These are phyloP conservation scores for Russula virescens DNA, from an alignment of 768 basidiomycete species.

Conservation along the genomic window DNA sequence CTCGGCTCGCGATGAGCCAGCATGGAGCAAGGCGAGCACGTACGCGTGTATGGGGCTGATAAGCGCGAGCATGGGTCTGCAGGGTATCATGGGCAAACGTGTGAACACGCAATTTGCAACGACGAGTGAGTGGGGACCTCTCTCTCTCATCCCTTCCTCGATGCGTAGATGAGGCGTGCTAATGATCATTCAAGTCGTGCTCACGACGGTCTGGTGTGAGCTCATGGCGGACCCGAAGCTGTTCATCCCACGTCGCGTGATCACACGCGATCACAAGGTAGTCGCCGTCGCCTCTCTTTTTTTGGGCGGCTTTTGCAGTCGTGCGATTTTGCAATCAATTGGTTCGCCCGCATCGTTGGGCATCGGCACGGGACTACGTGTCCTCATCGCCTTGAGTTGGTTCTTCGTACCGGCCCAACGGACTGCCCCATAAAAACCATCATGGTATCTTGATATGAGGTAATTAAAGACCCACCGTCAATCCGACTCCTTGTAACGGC, in stretches of 20 bases:
- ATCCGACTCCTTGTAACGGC: neutral
- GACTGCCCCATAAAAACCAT: slow-evolving; percentile 2
- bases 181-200: slow-evolving; percentile 47
- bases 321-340: slow-evolving; percentile 52
- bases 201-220: slow-evolving; percentile 88
- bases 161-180: neutral
- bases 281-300: slow-evolving; percentile 66
- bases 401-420: slow-evolving; percentile 49
- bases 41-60: slow-evolving; percentile 74
- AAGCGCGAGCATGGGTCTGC: slow-evolving; percentile 74
- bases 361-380: slow-evolving; percentile 54
- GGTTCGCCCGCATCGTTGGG: slow-evolving; percentile 64
- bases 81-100: slow-evolving; percentile 81
- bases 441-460: neutral
- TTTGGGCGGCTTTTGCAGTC: slow-evolving; percentile 64
- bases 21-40: slow-evolving; percentile 62
- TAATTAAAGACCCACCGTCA: neutral
- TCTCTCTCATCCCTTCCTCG: neutral
- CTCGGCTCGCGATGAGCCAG: slow-evolving; percentile 49
- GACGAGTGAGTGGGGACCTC: slow-evolving; percentile 45
- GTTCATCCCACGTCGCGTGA: slow-evolving; percentile 50
- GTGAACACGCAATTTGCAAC: slow-evolving; percentile 75
- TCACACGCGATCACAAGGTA: slow-evolving; percentile 64
- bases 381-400: slow-evolving; percentile 61
- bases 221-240: slow-evolving; percentile 76